phyloP scores from a whole-genome alignment of 805 yeast species.

The Teunomyces pallodes region DNA sequence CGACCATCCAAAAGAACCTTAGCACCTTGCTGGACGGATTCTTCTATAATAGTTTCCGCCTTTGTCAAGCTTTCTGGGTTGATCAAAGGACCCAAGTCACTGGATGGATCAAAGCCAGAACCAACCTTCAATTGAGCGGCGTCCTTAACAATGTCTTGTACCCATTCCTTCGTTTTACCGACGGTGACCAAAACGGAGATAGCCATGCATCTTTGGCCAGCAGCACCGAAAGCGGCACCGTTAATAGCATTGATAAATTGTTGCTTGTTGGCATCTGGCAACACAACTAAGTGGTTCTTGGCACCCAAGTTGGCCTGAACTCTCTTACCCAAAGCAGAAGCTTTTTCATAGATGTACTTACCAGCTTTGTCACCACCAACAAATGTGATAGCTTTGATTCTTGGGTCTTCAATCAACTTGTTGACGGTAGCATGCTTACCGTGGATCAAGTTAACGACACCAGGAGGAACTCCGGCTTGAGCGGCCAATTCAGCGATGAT shows the following conservation, averaged over 20 bases:
- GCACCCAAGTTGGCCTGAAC: constrained; percentile 80
- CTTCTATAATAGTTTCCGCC: constrained; percentile 55
- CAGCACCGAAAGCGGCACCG: constrained; percentile 81
- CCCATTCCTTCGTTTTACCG: constrained; percentile 63
- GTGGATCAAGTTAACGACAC: constrained; percentile 69
- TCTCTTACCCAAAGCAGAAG: constrained; percentile 66
- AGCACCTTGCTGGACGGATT: constrained; percentile 61
- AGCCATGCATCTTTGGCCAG: constrained; percentile 84
- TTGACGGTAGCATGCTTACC: constrained; percentile 74
- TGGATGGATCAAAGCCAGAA: constrained; percentile 61
- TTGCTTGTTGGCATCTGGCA: constrained; percentile 69
- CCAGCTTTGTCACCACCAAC: constrained; percentile 83
- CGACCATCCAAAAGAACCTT: constrained; percentile 64
- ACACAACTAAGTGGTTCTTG: constrained; percentile 70
- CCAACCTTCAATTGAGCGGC: constrained; percentile 59
- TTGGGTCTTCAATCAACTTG: constrained; percentile 65
- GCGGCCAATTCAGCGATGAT: constrained; percentile 67
- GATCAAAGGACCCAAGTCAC: constrained; percentile 74
- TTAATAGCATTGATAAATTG: constrained; percentile 63
- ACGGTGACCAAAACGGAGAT: constrained; percentile 72
- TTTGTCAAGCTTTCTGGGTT: constrained; percentile 55
- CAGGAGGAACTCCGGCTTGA: constrained; percentile 75
- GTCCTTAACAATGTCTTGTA: constrained; percentile 54
- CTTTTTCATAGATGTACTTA: constrained; percentile 64
- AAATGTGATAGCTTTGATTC: constrained; percentile 73